Evolutionary conservation across 352 stramenopile species (phyloP), one percentile per base, ranked within the genome.

Genomic region (Globisporangium acanthophoron): DNA sequence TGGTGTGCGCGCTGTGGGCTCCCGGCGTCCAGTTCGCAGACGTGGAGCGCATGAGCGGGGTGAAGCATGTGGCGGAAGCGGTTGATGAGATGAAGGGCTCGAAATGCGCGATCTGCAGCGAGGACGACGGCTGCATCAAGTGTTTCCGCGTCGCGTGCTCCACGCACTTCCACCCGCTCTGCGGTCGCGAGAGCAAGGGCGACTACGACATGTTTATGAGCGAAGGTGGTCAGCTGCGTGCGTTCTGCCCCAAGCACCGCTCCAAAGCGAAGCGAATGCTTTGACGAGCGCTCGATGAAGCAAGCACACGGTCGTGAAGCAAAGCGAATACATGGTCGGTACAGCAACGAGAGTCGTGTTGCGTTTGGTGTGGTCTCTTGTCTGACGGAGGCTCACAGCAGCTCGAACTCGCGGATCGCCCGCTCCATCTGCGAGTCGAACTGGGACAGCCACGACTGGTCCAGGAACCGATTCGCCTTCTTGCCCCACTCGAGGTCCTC

Each of bases 181-280:
- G 86, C 68, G 86, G 86, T 27, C 86, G 84, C 54, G 84, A 95
- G 59, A 89, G 69, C 56, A 83, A 74, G 60, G 84, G 82, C 20
- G 59, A 73, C 44, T 94, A 85, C 68, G 86, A 95, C 71, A 95
- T 95, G 86, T 95, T 85, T 78, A 95, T 95, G 86, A 95, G 89
- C 74, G 84, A 94, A 58, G 67, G 73, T 48, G 86, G 86, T 39
- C 81, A 91, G 54, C 68, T 95, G 57, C 81, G 85, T 31, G 80
- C 86, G 44, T 95, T 85, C 64, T 95, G 86, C 54, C 72, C 82
- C 43, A 85, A 84, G 54, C 86, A 95, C 55, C 85, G 76, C 64
- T 76, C 82, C 56, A 73, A 62, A 73, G 62, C 62, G 53, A 73
- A 59, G 64, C 59, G 62, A 56, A 59, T 64, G 46, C 59, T 49